These are phyloP conservation scores for Acrocalymma vagum DNA, from an alignment of 2,329 filamentous ascomycete species.

Conservation along the genomic window DNA sequence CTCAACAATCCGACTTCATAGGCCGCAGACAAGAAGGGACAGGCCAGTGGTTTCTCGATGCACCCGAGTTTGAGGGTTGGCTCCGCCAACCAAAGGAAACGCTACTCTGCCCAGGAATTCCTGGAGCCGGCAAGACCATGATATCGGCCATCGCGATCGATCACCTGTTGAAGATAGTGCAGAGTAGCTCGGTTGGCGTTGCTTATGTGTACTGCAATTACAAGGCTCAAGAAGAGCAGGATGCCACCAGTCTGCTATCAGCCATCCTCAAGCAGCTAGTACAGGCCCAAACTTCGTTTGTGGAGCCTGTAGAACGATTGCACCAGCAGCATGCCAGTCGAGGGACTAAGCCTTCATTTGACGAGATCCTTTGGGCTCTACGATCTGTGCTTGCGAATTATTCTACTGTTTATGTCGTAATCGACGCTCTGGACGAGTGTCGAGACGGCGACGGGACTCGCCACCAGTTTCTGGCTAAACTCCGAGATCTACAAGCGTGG, in stretches of 20 bases:
- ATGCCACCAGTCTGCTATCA: neutral
- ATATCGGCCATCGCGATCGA: too few species aligned
- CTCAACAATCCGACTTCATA: conserved; percentile 52
- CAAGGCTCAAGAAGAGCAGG: conserved; percentile 45
- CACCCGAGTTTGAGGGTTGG: conserved; percentile 19
- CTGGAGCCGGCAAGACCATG: too few species aligned
- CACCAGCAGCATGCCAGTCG: conserved; percentile 21
- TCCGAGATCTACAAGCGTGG: conserved; percentile 1
- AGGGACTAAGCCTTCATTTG: conserved; percentile 2
- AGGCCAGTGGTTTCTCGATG: conserved; percentile 56
- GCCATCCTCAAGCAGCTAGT: neutral
- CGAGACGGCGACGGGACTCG: neutral
- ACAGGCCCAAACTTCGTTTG: conserved; percentile 16
- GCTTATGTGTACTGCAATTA: conserved; percentile 59
- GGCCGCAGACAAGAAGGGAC: conserved; percentile 48
- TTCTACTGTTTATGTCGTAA: conserved; percentile 1
- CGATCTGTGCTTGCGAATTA: neutral
- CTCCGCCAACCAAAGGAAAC: conserved; percentile 23
- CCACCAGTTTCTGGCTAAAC: conserved; percentile 1
- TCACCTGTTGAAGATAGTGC: too few species aligned
- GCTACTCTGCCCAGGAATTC: conserved; percentile 57
- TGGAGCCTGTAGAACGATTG: neutral
- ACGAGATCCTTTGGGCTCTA: neutral
- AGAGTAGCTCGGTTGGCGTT: too few species aligned
- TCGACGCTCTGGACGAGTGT: conserved; percentile 8